Evolutionary conservation across 2,329 filamentous ascomycete species (phyloP).

Genomic region (Clarireedia homoeocarpa): DNA sequence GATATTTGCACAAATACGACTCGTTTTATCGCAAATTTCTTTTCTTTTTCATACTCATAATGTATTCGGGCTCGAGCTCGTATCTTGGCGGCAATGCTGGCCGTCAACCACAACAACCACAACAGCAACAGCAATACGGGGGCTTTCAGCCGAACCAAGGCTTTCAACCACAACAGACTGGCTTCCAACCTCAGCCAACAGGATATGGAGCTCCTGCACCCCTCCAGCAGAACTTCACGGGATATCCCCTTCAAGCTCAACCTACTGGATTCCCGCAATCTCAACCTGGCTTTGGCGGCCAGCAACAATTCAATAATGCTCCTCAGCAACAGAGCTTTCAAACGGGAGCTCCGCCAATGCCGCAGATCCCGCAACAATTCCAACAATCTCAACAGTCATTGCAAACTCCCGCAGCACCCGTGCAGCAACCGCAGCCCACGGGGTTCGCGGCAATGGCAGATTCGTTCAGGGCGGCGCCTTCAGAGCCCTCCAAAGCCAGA

Average conservation of each 20-base stretch:
- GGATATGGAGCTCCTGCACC: constrained; percentile 27
- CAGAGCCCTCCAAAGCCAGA: constrained; percentile 34
- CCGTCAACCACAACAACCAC: constrained; percentile 39
- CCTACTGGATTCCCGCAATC: constrained; percentile 47
- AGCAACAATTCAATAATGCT: constrained; percentile 39
- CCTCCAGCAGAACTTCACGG: constrained; percentile 27
- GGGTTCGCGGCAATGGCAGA: constrained; percentile 61
- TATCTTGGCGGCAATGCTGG: constrained; percentile 74
- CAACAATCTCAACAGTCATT: constrained; percentile 27
- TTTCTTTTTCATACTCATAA: constrained; percentile 34
- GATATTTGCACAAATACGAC: constrained; percentile 3
- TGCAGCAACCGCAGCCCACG: constrained; percentile 58
- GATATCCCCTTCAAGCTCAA: constrained; percentile 28
- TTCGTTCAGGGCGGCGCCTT: constrained; percentile 49
- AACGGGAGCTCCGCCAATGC: constrained; percentile 27
- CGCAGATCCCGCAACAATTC: constrained; percentile 28
- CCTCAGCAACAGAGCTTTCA: constrained; percentile 37
- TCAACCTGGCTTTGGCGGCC: constrained; percentile 48
- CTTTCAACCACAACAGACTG: constrained; percentile 19
- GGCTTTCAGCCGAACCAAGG: constrained; percentile 7
- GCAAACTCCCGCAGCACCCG: constrained; percentile 46
- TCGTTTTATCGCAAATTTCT: constrained; percentile 11
- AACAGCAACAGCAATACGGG: constrained; percentile 28
- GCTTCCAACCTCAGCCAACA: constrained; percentile 20
- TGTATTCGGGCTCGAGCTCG: constrained; percentile 88